A percentile compares a stretch with the other conserved stretches of the same genome.
phyloP scores from a whole-genome alignment of 2,329 filamentous ascomycete genomes.

The Apiospora marii region DNA sequence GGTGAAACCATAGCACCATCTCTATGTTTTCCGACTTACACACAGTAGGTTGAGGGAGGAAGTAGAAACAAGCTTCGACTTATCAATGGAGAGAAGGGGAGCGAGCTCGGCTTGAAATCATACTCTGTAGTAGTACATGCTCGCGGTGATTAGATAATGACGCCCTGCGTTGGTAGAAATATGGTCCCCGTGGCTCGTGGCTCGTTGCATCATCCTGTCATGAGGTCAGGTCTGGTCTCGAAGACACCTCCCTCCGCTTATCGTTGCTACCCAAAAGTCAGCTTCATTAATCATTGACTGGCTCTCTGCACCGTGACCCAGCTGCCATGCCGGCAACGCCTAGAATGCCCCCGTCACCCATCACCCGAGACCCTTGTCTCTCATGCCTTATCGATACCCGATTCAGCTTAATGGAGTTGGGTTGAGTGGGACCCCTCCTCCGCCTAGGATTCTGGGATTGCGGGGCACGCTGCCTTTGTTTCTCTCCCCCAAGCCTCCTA shows the following conservation, averaged over 20 bases:
- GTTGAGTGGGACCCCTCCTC: not conserved
- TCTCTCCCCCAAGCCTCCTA: not conserved
- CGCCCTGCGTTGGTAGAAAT: constrained; percentile 5
- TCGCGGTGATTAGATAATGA: not conserved
- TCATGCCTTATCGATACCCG: constrained; percentile 26
- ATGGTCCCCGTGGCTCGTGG: constrained; percentile 24
- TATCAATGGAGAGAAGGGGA: not conserved
- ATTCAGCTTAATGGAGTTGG: constrained; percentile 3
- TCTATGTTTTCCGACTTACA: constrained; percentile 10
- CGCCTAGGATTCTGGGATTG: not conserved
- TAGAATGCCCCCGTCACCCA: not conserved
- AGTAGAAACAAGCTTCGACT: not conserved
- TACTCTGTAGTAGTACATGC: not conserved
- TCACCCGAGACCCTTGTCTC: not conserved
- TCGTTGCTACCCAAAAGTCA: constrained; percentile 9
- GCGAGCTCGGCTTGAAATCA: not conserved
- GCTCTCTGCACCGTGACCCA: not conserved
- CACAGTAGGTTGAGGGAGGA: not conserved
- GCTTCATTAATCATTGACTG: constrained; percentile 2
- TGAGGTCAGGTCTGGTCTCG: constrained; percentile 15
- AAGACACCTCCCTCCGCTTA: constrained; percentile 1
- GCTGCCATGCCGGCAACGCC: not conserved
- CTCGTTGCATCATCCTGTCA: constrained; percentile 26
- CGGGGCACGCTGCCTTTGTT: constrained; percentile 9
- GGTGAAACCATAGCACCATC: not conserved